Percentiles rank a stretch among this genome's conserved stretches.
Conservation (phyloP, 2,329 filamentous ascomycete genomes). For the Phaeosphaeriaceae sp. region DNA sequence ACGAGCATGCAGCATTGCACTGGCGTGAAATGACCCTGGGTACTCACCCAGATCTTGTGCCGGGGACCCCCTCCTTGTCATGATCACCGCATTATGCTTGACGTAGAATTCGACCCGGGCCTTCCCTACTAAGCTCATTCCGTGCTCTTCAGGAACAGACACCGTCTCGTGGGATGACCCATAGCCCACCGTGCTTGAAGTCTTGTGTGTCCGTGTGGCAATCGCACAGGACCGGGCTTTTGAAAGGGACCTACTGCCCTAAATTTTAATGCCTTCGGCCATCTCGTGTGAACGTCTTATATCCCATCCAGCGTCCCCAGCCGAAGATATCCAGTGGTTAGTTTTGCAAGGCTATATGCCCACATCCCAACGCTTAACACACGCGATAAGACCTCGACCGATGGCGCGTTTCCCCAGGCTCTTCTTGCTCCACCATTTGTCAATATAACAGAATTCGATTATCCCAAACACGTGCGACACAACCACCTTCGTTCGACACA, state of each 20-base stretch:
- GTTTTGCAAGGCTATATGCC: constrained; percentile 49
- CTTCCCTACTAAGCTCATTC: constrained; percentile 53
- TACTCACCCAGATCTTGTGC: constrained; percentile 49
- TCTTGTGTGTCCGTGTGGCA: constrained; percentile 50
- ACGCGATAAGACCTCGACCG: constrained; percentile 46
- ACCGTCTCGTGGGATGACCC: constrained; percentile 52
- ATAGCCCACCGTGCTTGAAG: constrained; percentile 50
- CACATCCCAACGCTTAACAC: constrained; percentile 49
- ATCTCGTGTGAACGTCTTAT: constrained; percentile 48
- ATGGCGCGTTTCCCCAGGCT: constrained; percentile 47
- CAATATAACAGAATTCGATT: constrained; percentile 50
- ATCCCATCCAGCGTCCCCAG: constrained; percentile 48
- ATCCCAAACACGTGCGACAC: constrained; percentile 54
- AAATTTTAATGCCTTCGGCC: constrained; percentile 51
- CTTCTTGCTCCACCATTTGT: constrained; percentile 51
- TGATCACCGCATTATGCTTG: constrained; percentile 56
- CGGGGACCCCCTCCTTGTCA: constrained; percentile 47
- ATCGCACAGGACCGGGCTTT: constrained; percentile 51
- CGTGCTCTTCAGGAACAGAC: constrained; percentile 52
- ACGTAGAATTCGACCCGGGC: constrained; percentile 51
- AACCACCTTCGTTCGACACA: constrained; percentile 42
- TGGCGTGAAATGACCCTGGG: constrained; percentile 43
- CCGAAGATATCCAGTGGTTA: constrained; percentile 33
- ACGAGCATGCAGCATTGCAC: constrained; percentile 48
- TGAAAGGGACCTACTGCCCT: constrained; percentile 46